Base-by-base conservation (phyloP, 139 green algal species). In the Tetradesmus obliquus region DNA sequence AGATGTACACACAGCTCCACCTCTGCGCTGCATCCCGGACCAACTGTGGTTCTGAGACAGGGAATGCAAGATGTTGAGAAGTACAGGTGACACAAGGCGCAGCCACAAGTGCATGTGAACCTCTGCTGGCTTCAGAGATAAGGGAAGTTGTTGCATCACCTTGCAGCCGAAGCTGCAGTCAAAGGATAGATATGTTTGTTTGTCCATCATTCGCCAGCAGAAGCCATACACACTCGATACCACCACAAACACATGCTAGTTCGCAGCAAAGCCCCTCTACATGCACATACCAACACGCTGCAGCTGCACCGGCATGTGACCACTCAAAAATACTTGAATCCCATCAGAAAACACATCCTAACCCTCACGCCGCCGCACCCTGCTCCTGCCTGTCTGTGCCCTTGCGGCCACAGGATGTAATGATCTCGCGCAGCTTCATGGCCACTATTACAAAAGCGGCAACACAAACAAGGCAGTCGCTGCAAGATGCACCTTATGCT, bases 371-470 rank as follows among this genome's bases (percentile, higher is more conserved):
- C 32, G 32, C 32, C 32, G 32, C 32, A 45, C 32, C 94, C 91
- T 97, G 94, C 91, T 99, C 97, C 62, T 96, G 87, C 17, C 97
- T 94, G 93, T 99, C 97, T 2, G 97, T 96, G 22, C 97, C 98
- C 71, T 97, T 97, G 84, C 97, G 96, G 74, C 98, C 98, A 24
- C 98, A 95, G 0, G 94, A 92, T 71, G 96, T 86, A n/a, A 98
- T 92, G 55, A 99, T 97, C 93, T 99, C 98, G 19, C 94, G 92
- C 79, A 99, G 95, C 96, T 99, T 99, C 58, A 97, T 94, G 57
- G 94, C 93, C 19, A 99, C 98, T 97, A 99, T 98, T 79, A 24
- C 71, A 24, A 7, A 19, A 24, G 32, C 62, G 13, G 12, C 62
- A 72, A 12, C 10, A 13, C 62, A 72, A 13, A 72, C 10, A 12